A percentile compares a stretch with the other conserved stretches of the same genome.
These are phyloP conservation scores for Populus pruinosa DNA, from an alignment of 345 rosid species.

Conservation along the genomic window DNA sequence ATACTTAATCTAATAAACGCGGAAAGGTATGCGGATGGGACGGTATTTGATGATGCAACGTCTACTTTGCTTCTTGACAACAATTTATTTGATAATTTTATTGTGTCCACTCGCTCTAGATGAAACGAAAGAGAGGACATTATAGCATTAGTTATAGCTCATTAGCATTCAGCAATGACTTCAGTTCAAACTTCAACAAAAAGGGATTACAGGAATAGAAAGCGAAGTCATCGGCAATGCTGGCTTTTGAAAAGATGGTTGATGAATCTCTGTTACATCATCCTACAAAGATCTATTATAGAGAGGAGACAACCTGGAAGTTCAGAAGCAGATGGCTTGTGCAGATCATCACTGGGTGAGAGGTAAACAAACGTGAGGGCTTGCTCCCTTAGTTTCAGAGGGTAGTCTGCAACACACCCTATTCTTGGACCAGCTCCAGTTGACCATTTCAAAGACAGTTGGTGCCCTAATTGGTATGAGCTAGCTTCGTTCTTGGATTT, in stretches of 20 bases:
- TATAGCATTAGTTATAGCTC: no score
- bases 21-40: no score
- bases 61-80: no score
- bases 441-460: conserved; percentile 78
- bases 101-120: no score
- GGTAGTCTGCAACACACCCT: conserved; percentile 93
- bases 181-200: no score
- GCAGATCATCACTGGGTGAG: conserved; percentile 38
- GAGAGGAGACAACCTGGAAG: background rate
- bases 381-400: conserved; percentile 63
- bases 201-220: no score
- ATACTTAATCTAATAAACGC: no score
- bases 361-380: conserved; percentile 75
- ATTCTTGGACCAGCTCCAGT: conserved; percentile 81
- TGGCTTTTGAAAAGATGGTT: background rate
- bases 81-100: no score
- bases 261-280: background rate
- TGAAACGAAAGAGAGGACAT: no score
- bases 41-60: no score
- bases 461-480: conserved; percentile 74
- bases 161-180: no score
- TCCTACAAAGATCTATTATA: background rate
- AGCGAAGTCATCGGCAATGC: no score
- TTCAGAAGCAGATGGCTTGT: background rate
- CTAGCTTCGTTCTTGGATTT: conserved; percentile 70